Evolutionary conservation across 1,139 yeast genomes (phyloP).

Genomic region (Yamadazyma atmosphaerica): DNA sequence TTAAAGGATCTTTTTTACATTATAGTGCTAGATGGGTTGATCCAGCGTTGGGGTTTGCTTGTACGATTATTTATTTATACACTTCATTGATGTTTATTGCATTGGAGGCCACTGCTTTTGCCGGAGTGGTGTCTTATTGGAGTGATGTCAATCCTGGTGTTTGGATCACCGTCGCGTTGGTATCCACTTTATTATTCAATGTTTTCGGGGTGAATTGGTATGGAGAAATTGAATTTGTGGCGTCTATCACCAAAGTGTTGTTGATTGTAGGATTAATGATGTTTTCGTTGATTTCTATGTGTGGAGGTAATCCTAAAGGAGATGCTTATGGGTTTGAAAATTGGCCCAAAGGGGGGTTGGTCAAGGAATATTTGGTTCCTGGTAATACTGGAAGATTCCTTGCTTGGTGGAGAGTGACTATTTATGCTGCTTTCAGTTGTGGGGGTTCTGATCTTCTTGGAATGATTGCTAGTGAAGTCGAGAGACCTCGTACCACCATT

Average conservation of each 20-base stretch:
- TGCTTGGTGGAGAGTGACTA: conserved; percentile 35
- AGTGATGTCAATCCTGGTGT: conserved; percentile 39
- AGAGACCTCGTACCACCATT: conserved; percentile 32
- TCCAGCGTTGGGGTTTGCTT: conserved; percentile 42
- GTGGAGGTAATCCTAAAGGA: conserved; percentile 38
- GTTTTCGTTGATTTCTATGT: conserved; percentile 39
- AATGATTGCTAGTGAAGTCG: conserved; percentile 34
- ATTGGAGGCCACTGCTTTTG: conserved; percentile 37
- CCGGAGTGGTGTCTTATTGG: conserved; percentile 39
- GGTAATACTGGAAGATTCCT: conserved; percentile 39
- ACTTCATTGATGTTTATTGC: conserved; percentile 40
- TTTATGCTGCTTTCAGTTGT: conserved; percentile 42
- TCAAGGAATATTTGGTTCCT: conserved; percentile 29
- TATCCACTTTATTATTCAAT: conserved; percentile 30
- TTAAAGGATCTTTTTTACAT: conserved; percentile 40
- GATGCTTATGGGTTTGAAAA: conserved; percentile 41
- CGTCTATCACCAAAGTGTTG: conserved; percentile 39
- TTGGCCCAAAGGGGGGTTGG: conserved; percentile 37
- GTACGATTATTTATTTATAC: conserved; percentile 36
- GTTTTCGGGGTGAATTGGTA: conserved; percentile 39
- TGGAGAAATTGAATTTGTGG: conserved; percentile 40
- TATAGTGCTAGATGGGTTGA: conserved; percentile 40
- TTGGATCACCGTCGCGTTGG: conserved; percentile 33
- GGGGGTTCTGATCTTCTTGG: conserved; percentile 44
- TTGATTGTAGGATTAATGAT: conserved; percentile 42